phyloP scores from a whole-genome alignment of 176 grass and related monocot species.

The Triticum monococcum region DNA sequence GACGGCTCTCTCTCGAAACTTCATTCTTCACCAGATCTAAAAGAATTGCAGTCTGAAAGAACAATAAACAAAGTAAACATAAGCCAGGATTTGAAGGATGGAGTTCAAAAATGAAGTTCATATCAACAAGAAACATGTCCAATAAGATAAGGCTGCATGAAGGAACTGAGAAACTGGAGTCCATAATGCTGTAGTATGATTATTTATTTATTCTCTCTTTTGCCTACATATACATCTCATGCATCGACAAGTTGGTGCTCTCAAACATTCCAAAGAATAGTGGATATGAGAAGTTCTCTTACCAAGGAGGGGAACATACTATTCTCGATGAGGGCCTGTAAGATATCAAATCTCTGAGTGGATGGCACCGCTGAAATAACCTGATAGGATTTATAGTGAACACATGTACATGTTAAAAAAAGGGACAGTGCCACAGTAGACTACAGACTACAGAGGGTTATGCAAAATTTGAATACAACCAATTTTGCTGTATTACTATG shows the following conservation, averaged over 20 bases:
- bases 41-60: conserved; percentile 81
- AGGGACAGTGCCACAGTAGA: not conserved
- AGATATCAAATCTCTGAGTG: conserved; percentile 69
- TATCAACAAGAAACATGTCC: not conserved
- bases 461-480: not conserved
- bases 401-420: not conserved
- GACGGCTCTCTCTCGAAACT: conserved; percentile 43
- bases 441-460: not conserved
- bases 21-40: conserved; percentile 72
- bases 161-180: not conserved
- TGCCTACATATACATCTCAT: not conserved
- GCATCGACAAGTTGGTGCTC: not conserved
- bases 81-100: conserved; percentile 15
- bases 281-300: conserved; percentile 28
- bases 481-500: conserved; percentile 15
- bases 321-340: conserved; percentile 63
- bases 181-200: not conserved
- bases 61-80: conserved; percentile 12
- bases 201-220: not conserved
- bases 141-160: conserved; percentile 5
- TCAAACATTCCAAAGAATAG: not conserved
- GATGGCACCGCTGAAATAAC: conserved; percentile 71
- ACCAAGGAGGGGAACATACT: conserved; percentile 73
- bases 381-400: conserved; percentile 42
- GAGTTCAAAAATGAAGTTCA: not conserved